Evolutionary conservation across 768 basidiomycete species (phyloP), one percentile per base, ranked within the genome.

Genomic region (Leccinum broughii): DNA sequence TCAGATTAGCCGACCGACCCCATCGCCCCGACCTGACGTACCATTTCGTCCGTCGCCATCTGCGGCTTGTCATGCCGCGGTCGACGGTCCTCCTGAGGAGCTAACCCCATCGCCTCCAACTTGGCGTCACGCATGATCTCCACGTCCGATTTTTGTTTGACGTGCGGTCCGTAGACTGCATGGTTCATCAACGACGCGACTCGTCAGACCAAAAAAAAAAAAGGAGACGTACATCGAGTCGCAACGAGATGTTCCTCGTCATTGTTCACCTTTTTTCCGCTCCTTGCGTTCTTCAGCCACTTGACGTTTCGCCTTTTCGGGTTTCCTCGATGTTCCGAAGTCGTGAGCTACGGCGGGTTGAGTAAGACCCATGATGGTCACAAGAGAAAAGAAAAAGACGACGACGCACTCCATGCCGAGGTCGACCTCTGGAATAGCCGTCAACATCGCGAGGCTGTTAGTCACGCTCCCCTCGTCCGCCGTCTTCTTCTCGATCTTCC

Each of bases 41-140:
- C 22, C 24, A 90, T 71, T 70, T 97, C 94, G 64, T 98, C 95
- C 8, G 95, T 97, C 11, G 95, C 95, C 82, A 88, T 86, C 67
- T 92, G 91, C 14, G 83, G 79, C 44, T 87, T 80, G 37, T 87
- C 83, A 17, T 84, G 75, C 28, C 83, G 80, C 3, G 65, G 66
- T 57, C 62, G 70, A 8, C 75, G 74, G 0, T 71, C 59, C 68
- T 80, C 73, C 75, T 73, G 51, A 10, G 84, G 81, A 14, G 83
- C 80, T 52, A 93, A 72, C 7, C 92, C 93, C 83, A 92, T 89
- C 0, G 94, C 93, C 67, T 92, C 89, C 55, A 92, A 76, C 67
- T 91, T 91, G 1, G 95, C 95, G 67, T 94, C 92, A 20, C 91
- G 85, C 55, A 96, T 75, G 51, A 95, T 93, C 56, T 93, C 89